phyloP scores from a whole-genome alignment of 768 basidiomycete genomes.

The Suillus brevipes region DNA sequence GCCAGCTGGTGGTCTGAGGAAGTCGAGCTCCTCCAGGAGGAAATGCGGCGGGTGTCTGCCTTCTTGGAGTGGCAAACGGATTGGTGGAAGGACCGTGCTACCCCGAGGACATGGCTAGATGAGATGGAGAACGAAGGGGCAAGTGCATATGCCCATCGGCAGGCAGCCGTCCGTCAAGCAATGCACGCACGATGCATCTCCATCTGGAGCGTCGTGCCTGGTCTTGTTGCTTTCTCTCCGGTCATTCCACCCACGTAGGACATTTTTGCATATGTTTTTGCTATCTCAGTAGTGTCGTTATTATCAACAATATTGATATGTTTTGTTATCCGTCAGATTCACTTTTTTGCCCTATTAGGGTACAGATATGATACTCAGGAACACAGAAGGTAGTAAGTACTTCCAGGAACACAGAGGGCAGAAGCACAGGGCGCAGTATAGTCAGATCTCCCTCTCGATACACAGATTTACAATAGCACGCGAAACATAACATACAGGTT shows the following conservation, averaged over 20 bases:
- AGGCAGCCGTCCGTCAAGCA: background rate
- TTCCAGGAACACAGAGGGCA: background rate
- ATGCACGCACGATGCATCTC: background rate
- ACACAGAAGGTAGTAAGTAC: background rate
- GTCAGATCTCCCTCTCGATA: background rate
- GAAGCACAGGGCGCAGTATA: background rate
- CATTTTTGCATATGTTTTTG: background rate
- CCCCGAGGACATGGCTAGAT: background rate
- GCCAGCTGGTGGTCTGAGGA: background rate
- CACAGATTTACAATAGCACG: background rate
- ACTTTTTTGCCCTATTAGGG: background rate
- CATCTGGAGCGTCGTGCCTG: background rate
- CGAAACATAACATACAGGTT: no score
- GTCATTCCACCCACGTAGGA: background rate
- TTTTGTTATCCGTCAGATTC: background rate
- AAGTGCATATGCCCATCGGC: background rate
- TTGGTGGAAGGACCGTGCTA: background rate
- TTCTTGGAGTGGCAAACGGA: background rate
- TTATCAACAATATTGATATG: background rate
- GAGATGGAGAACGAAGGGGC: background rate
- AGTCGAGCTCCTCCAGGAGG: constrained; percentile 2
- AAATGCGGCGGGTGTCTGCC: background rate
- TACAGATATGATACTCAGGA: no score
- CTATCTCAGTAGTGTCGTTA: background rate
- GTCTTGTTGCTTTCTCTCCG: background rate